Base-by-base conservation (phyloP, 768 basidiomycete genomes). In the Fibroporia radiculosa region DNA sequence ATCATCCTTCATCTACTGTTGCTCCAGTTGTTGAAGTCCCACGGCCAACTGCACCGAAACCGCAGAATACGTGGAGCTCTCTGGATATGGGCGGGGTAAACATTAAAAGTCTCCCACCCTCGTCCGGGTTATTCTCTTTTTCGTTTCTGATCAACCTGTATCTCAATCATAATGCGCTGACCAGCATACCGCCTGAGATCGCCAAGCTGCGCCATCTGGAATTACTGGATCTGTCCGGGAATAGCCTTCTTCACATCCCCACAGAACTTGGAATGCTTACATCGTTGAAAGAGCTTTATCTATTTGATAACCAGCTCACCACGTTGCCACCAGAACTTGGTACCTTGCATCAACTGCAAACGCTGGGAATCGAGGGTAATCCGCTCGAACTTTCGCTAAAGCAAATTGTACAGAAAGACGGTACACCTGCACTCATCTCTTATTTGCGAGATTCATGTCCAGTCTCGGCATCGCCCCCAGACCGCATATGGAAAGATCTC, bases 281-380 rank as follows among this genome's bases (percentile, higher is more conserved):
- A 13, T 77, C 80, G 51, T 69, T 99, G 44, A 90, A 89, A 64
- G 95, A 99, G 61, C 71, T 99, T 27, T 88, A 90, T 58, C 69
- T 98, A 18, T 99, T 98, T 63, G 96, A 99, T 72, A 99, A 99
- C 65, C 79, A 85, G 55, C 66, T 99, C n/a, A 68, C 77, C 29
- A 84, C 80, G 2, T 72, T 99, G 16, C 96, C 96, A 2, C 69
- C 74, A 0, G 89, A 99, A 60, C 71, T 96, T 27, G 96, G 96
- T 23, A 90, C 78, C 44, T 65, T 99, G 27, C 89, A 95, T 58
- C 90, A 93, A 60, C 73, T 99, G 40, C 90, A 89, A 60, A 91
- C 90, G 10, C 68, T 99, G 22, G 96, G 96, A 16, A 75, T 99
- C 27, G 96, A 98, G 62, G 96, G 96, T n/a, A 99, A 99, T 55